Evolutionary conservation across 805 yeast species (phyloP), one percentile per base, ranked within the genome.

Genomic region (Lachancea nothofagi): DNA sequence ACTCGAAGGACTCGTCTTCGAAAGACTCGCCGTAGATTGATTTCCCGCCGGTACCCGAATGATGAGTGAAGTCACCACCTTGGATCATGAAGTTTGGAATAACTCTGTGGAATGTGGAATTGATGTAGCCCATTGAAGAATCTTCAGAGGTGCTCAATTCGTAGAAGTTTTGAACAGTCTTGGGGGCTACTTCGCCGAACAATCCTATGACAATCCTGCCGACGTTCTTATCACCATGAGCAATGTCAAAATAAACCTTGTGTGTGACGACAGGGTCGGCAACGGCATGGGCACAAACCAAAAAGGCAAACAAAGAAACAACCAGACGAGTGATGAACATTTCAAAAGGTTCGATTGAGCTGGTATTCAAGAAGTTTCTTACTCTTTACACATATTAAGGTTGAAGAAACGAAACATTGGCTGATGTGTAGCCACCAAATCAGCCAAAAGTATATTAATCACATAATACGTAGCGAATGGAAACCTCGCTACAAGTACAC

Each of bases 131-230:
- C 56, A 80, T 70, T 27, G 70, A 63, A 24, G 83, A 78, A 57
- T 85, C 87, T 38, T 78, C 83, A 14, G 95, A 90, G 33, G 78
- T 69, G 36, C 87, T 70, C 62, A 88, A 72, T 55, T 83, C 82
- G 54, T 85, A 78, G 67, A 88, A 88, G 72, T 89, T 89, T 62
- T 85, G 89, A 28, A 73, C 93, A 20, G 97, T 89, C 64, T 82
- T 83, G 52, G 94, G 96, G 28, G 82, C 90, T 35, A 77, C 84
- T 18, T 78, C 75, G 33, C 96, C 97, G 59, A 80, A 90, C 38
- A 90, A 72, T 9, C 97, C 97, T 61, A 90, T 71, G 43, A 80
- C 83, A 48, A 90, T 72, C 59, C 95, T 76, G 33, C 97, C 97
- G 33, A 89, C 66, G 4, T 68, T 54, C 61, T 79, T 67, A 39